Evolutionary conservation across 2,329 filamentous ascomycete genomes (phyloP), one percentile per base, ranked within the genome.

Genomic region (Thyridium curvatum): DNA sequence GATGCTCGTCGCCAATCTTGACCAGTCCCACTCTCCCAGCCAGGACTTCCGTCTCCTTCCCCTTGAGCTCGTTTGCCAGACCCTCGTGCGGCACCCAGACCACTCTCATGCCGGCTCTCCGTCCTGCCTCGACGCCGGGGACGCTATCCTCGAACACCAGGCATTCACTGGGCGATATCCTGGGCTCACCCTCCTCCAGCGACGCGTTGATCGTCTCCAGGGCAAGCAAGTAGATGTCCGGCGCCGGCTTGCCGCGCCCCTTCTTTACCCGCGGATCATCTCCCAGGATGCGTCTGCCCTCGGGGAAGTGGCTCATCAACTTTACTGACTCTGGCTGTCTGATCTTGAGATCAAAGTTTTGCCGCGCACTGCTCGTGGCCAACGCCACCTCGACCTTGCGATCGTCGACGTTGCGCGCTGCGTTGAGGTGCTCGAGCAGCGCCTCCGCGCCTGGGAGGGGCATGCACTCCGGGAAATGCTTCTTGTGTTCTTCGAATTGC

Each of bases 121-220:
- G 62, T 7, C 80, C 84, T 8, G 82, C 73, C 58, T 88, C 84
- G 2, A 86, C 79, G 1, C 84, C 84, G 0, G 79, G 74, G 12
- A 87, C 80, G 34, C 77, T 79, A 50, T 88, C 93, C 64, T 98
- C 93, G 53, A 98, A 97, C 0, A 97, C 93, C 13, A 98, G 71
- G 57, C 93, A 97, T 55, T 88, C 82, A 35, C 71, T 70, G 0
- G 82, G 79, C 47, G 54, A 61, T 39, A 88, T 76, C 12, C 44
- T 30, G 15, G 62, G 52, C 46, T 74, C 68, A 0, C 62, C 66
- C 31, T 66, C 64, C 3, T 64, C 58, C 12, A 80, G 52, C 3
- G 69, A 63, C 16, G 64, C 65, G 54, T 87, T 87, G 41, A 87
- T 71, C 0, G 69, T 74, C 52, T 78, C 66, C 34, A 88, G 58